Percentiles rank a stretch among this genome's conserved stretches.
These are phyloP conservation scores for Collybiopsis confluens DNA, from an alignment of 768 basidiomycete species.

Conservation along the genomic window DNA sequence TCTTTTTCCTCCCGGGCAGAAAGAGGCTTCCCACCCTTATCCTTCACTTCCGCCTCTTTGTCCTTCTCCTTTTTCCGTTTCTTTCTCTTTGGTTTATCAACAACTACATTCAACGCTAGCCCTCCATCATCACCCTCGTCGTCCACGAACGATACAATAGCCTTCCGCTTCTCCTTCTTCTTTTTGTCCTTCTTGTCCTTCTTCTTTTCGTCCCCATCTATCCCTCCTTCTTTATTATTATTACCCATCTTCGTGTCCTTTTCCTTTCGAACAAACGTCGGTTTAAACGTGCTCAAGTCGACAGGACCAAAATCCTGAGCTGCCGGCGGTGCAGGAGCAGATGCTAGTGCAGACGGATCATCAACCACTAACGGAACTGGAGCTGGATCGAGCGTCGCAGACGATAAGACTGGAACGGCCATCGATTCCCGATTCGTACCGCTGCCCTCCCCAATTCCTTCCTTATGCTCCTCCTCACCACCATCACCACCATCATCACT, in stretches of 20 bases:
- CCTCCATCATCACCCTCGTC: constrained; percentile 35
- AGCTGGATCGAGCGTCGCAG: not conserved
- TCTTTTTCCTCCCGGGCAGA: constrained; percentile 36
- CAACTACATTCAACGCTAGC: constrained; percentile 20
- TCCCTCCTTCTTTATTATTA: constrained; percentile 28
- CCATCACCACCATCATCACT: constrained; percentile 55
- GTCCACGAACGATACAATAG: constrained; percentile 58
- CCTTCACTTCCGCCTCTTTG: constrained; percentile 28
- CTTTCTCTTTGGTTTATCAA: constrained; percentile 29
- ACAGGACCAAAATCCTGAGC: constrained; percentile 25
- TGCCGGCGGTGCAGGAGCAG: constrained; percentile 1
- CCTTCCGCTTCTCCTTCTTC: constrained; percentile 46
- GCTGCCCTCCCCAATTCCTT: not conserved
- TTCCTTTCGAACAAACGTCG: constrained; percentile 76
- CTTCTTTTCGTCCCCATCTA: constrained; percentile 36
- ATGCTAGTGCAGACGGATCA: not conserved
- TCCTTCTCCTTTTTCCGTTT: constrained; percentile 20
- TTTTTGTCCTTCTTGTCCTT: constrained; percentile 37
- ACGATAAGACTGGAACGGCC: no score
- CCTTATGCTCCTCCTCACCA: constrained; percentile 4
- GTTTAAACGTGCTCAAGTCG: constrained; percentile 78
- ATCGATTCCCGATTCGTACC: not conserved
- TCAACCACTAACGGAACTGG: not conserved
- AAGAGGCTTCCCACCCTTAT: constrained; percentile 29
- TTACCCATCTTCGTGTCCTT: constrained; percentile 31